Evolutionary conservation across 2,329 filamentous ascomycete species (phyloP).

Genomic region (Conoideocrella luteorostrata): DNA sequence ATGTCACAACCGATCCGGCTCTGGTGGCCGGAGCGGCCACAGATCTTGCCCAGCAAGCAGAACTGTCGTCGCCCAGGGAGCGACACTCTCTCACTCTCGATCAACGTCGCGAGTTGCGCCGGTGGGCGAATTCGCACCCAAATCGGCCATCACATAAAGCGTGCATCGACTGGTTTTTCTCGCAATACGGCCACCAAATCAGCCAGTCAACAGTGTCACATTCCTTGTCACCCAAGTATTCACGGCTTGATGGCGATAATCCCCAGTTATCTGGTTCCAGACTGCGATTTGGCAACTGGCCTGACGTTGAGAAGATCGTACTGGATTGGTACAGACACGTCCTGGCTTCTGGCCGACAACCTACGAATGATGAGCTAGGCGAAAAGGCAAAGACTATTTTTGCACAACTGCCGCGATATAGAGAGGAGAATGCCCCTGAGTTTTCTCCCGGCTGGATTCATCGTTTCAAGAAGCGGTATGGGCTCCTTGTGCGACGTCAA

Average conservation of each 20-base stretch:
- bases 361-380: conserved; percentile 56
- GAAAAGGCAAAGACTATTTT: conserved; percentile 58
- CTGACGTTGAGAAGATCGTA: conserved; percentile 54
- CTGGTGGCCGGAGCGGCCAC: conserved; percentile 26
- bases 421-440: conserved; percentile 52
- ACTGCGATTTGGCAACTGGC: conserved; percentile 58
- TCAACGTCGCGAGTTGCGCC: conserved; percentile 53
- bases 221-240: conserved; percentile 56
- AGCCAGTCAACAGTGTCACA: conserved; percentile 59
- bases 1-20: conserved; percentile 32
- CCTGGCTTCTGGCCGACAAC: conserved; percentile 46
- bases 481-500: conserved; percentile 50
- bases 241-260: conserved; percentile 52
- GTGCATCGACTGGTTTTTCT: conserved; percentile 58
- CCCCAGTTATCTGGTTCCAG: conserved; percentile 56
- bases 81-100: conserved; percentile 56
- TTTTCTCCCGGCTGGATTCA: conserved; percentile 61
- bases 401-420: conserved; percentile 51
- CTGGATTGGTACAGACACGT: conserved; percentile 50
- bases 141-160: conserved; percentile 53
- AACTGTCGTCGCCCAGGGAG: conserved; percentile 31
- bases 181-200: conserved; percentile 52
- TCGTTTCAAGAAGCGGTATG: conserved; percentile 58
- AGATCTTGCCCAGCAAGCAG: conserved; percentile 17
- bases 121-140: conserved; percentile 52